Conservation (phyloP, 306 rosid species). For the Echinosophora koreensis region DNA sequence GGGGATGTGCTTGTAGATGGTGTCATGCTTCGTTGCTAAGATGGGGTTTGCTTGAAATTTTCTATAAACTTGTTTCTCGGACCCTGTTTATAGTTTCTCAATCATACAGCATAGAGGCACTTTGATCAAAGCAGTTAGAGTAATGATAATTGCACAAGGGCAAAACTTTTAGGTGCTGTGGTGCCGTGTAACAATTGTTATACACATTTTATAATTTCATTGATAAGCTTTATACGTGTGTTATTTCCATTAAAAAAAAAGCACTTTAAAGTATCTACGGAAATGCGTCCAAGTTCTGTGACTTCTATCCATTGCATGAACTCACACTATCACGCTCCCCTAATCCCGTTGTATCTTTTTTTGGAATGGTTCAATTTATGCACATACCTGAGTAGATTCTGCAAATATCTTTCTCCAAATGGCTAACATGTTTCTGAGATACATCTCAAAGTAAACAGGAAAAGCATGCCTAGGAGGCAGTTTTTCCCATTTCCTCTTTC, state of each 20-base stretch:
- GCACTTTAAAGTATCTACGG: too few species aligned
- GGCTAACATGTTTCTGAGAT: neutral
- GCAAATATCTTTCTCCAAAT: neutral
- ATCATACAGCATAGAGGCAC: too few species aligned
- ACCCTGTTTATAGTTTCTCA: constrained; percentile 15
- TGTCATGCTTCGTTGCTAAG: constrained; percentile 2
- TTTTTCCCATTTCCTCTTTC: neutral
- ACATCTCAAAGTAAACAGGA: too few species aligned
- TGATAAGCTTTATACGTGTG: too few species aligned
- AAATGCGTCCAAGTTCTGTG: too few species aligned
- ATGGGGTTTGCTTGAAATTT: constrained; percentile 9
- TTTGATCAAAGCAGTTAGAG: neutral
- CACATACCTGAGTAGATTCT: neutral
- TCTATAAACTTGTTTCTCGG: neutral
- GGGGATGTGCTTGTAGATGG: too few species aligned
- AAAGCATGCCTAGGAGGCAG: neutral
- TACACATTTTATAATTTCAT: too few species aligned
- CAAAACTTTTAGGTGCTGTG: too few species aligned
- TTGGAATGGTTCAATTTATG: neutral
- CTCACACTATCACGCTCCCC: too few species aligned
- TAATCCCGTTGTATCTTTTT: neutral
- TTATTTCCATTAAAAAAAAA: too few species aligned
- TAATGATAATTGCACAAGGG: neutral
- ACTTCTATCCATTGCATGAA: too few species aligned
- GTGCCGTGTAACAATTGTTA: too few species aligned